Base-by-base conservation (phyloP, 108 stramenopile genomes). In the Cyclotella choctawhatcheeana region DNA sequence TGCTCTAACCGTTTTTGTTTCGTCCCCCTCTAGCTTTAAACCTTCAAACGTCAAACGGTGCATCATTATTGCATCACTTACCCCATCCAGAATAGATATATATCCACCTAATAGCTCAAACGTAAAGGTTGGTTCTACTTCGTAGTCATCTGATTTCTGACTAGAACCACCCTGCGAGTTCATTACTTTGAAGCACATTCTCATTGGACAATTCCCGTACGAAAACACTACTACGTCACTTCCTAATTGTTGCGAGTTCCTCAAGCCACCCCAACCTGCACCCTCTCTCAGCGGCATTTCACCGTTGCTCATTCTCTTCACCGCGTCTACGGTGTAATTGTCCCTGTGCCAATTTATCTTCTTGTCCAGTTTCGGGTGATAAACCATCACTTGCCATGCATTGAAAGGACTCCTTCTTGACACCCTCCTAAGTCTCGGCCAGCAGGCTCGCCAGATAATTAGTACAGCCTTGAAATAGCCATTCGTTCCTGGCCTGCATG, bases 341-440 rank as follows among this genome's bases (percentile, higher is more conserved):
- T 48, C 47, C 47, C 47, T 8, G 47, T 48, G 47, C 8, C n/a
- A 48, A 48, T n/a, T n/a, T n/a, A 48, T 48, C 47, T 48, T n/a
- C n/a, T 8, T 8, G n/a, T 48, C 16, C 4, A 48, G 47, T n/a
- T n/a, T n/a, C n/a, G 16, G 8, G 4, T 48, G 47, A n/a, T 48
- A 48, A 4, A 48, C 17, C 4, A 48, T 4, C 12, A 17, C 4
- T n/a, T 48, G 47, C 8, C 47, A 48, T n/a, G 17, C 17, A n/a
- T 48, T 48, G 4, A n/a, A n/a, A 17, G 47, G 17, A 10, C 4
- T 4, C 4, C 8, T 10, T 4, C 47, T 10, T 48, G 47, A 48
- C 18, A n/a, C 17, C 47, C 17, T 4, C 8, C 47, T 48, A 10
- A 48, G 47, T 17, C 17, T 17, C 18, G 47, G 47, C 8, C 8